A percentile compares a stretch with the other conserved stretches of the same genome.
phyloP scores from a whole-genome alignment of 2,329 filamentous ascomycete species.

The Erysiphe pulchra region DNA sequence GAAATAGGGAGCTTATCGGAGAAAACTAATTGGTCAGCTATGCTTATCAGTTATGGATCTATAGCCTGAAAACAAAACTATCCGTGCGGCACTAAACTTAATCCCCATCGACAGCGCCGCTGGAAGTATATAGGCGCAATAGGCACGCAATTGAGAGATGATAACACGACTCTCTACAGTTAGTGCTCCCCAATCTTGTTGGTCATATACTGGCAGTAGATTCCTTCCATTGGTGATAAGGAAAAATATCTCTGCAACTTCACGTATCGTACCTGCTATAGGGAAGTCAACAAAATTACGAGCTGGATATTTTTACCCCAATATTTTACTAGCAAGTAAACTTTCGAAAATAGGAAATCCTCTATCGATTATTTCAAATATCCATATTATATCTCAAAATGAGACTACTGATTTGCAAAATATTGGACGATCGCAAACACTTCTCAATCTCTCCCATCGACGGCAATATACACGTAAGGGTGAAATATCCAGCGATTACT shows the following conservation, averaged over 20 bases:
- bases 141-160: too few species aligned
- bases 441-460: conserved; percentile 11
- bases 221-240: not conserved
- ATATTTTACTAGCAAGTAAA: conserved; percentile 7
- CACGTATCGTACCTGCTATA: conserved; percentile 3
- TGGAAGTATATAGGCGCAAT: too few species aligned
- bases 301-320: conserved; percentile 11
- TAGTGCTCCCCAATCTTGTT: too few species aligned
- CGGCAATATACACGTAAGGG: conserved; percentile 10
- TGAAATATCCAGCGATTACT: conserved; percentile 6
- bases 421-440: not conserved
- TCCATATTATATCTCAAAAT: not conserved
- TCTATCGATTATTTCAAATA: not conserved
- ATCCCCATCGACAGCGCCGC: too few species aligned
- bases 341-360: conserved; percentile 2
- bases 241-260: conserved; percentile 8
- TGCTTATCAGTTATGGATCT: too few species aligned
- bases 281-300: conserved; percentile 6
- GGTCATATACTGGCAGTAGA: too few species aligned
- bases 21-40: too few species aligned
- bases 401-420: not conserved
- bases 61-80: too few species aligned
- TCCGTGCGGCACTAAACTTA: too few species aligned
- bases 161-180: too few species aligned
- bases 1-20: too few species aligned